Base-by-base conservation (phyloP, 2,329 filamentous ascomycete species). In the Cladophialophora yegresii region DNA sequence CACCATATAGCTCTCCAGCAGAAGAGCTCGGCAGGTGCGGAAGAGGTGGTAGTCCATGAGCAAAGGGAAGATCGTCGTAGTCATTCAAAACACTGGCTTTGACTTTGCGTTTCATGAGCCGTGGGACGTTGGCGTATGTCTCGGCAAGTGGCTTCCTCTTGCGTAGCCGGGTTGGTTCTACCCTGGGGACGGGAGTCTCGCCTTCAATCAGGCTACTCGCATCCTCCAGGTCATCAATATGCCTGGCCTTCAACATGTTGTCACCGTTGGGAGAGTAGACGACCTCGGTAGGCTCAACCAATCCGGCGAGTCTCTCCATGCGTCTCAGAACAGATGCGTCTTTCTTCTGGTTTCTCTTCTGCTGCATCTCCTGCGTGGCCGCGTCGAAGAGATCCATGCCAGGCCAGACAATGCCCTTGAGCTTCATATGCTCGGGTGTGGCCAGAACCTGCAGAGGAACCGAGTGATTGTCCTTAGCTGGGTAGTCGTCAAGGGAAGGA, bases 321-420 rank as follows among this genome's bases (percentile, higher is more conserved):
- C 74, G 75, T 67, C 74, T 79, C 54, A 83, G 59, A 26, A 79
- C 75, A 33, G 74, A 77, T 12, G 74, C 75, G 53, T 82, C 80
- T 66, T 83, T 83, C 69, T 81, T 82, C 70, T 83, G 81, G 62
- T 83, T 83, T 47, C 81, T 78, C 64, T 77, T 80, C 50, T 78
- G 77, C 66, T 77, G 78, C 77, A 81, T 81, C 58, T 80, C 76
- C 61, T 77, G 73, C 0, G 80, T 81, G 13, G 81, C 81, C 32
- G 81, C 80, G 70, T 83, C 81, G 67, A 83, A 83, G 32, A 83
- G 73, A 65, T 79, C 78, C 81, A 83, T 83, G 22, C 81, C 81
- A 28, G 81, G 81, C 78, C 79, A 83, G 40, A 78, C 69, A 20
- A 81, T 73, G 1, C 81, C 81, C 68, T 82, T 83, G 40, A 82